These are phyloP conservation scores for Dactylellina drechsleri DNA, from an alignment of 2,329 filamentous ascomycete species.

Conservation along the genomic window DNA sequence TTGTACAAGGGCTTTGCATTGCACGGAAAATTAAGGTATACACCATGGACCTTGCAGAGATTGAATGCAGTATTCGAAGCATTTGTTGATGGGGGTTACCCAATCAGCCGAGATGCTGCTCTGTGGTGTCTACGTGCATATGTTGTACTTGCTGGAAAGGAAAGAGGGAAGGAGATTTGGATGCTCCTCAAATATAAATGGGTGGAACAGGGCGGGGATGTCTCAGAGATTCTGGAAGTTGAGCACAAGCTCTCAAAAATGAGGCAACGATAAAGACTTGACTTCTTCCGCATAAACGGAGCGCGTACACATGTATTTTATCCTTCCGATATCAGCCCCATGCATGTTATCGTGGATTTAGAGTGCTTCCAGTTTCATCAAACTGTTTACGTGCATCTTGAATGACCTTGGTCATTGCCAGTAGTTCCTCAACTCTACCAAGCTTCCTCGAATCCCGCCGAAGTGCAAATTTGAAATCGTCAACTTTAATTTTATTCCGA, in stretches of 20 bases:
- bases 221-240: slow-evolving; percentile 36
- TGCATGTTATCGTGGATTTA: slow-evolving; percentile 31
- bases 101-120: slow-evolving; percentile 37
- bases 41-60: slow-evolving; percentile 77
- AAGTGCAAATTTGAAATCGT: slow-evolving; percentile 95
- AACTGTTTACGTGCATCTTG: slow-evolving; percentile 83
- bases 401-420: slow-evolving; percentile 87
- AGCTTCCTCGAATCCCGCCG: slow-evolving; percentile 85
- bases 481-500: slow-evolving; percentile 96
- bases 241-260: slow-evolving; percentile 39
- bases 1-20: slow-evolving; percentile 83
- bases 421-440: slow-evolving; percentile 86
- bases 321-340: background rate
- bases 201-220: slow-evolving; percentile 44
- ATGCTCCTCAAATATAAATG: slow-evolving; percentile 44
- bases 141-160: slow-evolving; percentile 59
- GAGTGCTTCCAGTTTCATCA: slow-evolving; percentile 64
- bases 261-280: slow-evolving; percentile 12
- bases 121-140: slow-evolving; percentile 56
- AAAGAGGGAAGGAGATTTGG: slow-evolving; percentile 56
- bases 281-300: background rate
- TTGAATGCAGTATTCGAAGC: slow-evolving; percentile 75
- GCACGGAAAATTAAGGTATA: slow-evolving; percentile 73
- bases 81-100: slow-evolving; percentile 65
- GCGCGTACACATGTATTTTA: background rate